These are phyloP conservation scores for Letharia columbiana DNA, from an alignment of 495 filamentous ascomycete genomes.

Conservation along the genomic window DNA sequence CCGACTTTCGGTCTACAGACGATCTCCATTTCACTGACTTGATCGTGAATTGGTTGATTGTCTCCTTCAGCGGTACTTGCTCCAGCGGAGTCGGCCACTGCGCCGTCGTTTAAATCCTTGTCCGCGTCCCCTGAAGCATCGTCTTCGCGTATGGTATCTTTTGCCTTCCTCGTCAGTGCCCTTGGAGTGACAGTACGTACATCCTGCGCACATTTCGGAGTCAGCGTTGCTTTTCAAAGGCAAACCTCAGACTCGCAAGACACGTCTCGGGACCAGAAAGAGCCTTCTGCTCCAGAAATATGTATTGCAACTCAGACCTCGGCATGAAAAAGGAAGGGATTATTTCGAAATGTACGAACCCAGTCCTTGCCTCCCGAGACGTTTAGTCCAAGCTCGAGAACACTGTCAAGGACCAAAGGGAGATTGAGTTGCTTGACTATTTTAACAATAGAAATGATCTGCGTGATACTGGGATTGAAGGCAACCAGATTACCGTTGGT, in stretches of 20 bases:
- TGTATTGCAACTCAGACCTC: too few relatives aligned
- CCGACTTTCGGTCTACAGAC: slow-evolving; percentile 66
- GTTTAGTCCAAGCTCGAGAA: slow-evolving; percentile 54
- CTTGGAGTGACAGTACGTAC: slow-evolving; percentile 46
- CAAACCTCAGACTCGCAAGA: not conserved
- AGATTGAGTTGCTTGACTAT: slow-evolving; percentile 42
- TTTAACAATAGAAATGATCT: slow-evolving; percentile 55
- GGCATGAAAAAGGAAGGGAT: too few relatives aligned
- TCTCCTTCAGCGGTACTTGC: slow-evolving; percentile 22
- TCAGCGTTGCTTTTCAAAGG: not conserved
- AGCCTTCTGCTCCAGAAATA: too few relatives aligned
- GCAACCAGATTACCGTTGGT: slow-evolving; percentile 54
- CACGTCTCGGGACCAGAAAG: too few relatives aligned
- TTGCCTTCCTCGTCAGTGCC: slow-evolving; percentile 16
- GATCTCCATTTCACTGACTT: slow-evolving; percentile 28
- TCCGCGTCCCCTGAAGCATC: not conserved
- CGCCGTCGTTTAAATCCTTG: not conserved
- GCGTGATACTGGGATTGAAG: slow-evolving; percentile 69
- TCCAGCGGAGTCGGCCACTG: not conserved
- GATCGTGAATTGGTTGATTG: slow-evolving; percentile 12
- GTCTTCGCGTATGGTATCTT: not conserved
- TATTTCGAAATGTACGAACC: not conserved
- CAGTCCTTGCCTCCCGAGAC: slow-evolving; percentile 44
- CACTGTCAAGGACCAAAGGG: slow-evolving; percentile 50
- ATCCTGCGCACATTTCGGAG: slow-evolving; percentile 46